Percentiles rank a stretch among this genome's conserved stretches.
phyloP scores from a whole-genome alignment of 2,329 filamentous ascomycete species.

The Coniochaeta hoffmannii region DNA sequence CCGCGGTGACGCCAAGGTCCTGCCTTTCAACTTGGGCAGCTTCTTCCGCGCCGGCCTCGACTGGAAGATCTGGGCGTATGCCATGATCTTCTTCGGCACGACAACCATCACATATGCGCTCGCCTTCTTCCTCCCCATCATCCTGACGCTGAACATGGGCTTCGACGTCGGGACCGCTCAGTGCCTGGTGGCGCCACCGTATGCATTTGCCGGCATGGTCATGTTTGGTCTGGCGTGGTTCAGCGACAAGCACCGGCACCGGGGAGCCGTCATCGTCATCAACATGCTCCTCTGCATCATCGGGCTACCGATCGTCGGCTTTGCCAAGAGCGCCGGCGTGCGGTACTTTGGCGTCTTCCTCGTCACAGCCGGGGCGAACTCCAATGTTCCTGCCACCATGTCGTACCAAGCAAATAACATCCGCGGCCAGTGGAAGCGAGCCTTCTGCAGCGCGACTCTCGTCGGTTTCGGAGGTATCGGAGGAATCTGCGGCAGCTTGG shows the following conservation, averaged over 20 bases:
- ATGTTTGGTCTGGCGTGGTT: conserved; percentile 54
- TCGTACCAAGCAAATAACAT: conserved; percentile 85
- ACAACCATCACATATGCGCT: conserved; percentile 70
- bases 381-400: conserved; percentile 68
- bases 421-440: conserved; percentile 81
- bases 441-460: conserved; percentile 67
- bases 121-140: conserved; percentile 72
- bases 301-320: conserved; percentile 68
- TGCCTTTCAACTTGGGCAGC: conserved; percentile 38
- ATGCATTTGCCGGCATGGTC: conserved; percentile 55
- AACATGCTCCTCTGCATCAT: conserved; percentile 61
- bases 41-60: conserved; percentile 42
- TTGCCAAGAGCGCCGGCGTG: conserved; percentile 43
- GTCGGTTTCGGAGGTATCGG: conserved; percentile 73
- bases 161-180: conserved; percentile 58
- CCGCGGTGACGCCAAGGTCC: conserved; percentile 48
- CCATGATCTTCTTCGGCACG: conserved; percentile 53
- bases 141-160: conserved; percentile 55
- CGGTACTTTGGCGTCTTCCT: conserved; percentile 72
- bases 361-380: conserved; percentile 67
- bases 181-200: conserved; percentile 65
- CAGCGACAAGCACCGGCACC: conserved; percentile 59
- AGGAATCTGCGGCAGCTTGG: conserved; percentile 66
- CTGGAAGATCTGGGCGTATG: conserved; percentile 56
- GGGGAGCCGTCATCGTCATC: conserved; percentile 58